A percentile compares a stretch with the other conserved stretches of the same genome.
phyloP scores from a whole-genome alignment of 2,329 filamentous ascomycete genomes.

The Xylariaceae sp. region DNA sequence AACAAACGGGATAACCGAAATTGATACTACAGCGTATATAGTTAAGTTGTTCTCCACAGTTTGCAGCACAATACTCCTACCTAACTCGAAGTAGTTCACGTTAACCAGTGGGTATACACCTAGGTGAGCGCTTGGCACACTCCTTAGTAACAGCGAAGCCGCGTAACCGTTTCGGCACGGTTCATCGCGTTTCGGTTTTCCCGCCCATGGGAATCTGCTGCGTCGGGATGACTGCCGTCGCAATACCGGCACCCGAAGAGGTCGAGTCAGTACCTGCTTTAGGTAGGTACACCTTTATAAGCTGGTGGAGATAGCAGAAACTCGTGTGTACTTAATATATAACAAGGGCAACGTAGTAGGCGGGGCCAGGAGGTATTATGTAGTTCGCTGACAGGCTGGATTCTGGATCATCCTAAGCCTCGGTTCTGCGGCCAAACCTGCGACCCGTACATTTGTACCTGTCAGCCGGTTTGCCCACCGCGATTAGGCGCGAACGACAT shows the following conservation, averaged over 20 bases:
- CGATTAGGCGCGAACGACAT: slow-evolving; percentile 12
- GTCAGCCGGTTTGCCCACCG: slow-evolving; percentile 34
- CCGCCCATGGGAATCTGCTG: not conserved
- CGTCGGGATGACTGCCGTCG: not conserved
- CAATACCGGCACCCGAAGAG: not conserved
- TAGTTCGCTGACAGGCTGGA: slow-evolving; percentile 20
- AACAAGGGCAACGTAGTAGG: too few species aligned
- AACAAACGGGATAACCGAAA: slow-evolving; percentile 17
- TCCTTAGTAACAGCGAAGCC: not conserved
- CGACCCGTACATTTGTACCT: slow-evolving; percentile 27
- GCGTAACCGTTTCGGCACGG: not conserved
- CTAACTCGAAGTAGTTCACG: too few species aligned
- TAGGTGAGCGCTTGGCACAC: not conserved
- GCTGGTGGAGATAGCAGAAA: too few species aligned
- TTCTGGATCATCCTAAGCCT: slow-evolving; percentile 28
- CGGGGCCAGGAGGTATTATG: not conserved
- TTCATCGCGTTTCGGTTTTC: not conserved
- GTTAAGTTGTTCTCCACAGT: slow-evolving; percentile 4
- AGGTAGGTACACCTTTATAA: not conserved
- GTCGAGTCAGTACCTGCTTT: not conserved
- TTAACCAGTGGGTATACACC: not conserved
- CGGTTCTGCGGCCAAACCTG: slow-evolving; percentile 35
- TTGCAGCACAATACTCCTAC: not conserved
- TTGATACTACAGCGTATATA: slow-evolving; percentile 1
- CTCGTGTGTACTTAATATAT: too few species aligned